Percentiles rank a stretch among this genome's conserved stretches.
Conservation (phyloP, 2,329 filamentous ascomycete genomes). For the Epichloe baconii region DNA sequence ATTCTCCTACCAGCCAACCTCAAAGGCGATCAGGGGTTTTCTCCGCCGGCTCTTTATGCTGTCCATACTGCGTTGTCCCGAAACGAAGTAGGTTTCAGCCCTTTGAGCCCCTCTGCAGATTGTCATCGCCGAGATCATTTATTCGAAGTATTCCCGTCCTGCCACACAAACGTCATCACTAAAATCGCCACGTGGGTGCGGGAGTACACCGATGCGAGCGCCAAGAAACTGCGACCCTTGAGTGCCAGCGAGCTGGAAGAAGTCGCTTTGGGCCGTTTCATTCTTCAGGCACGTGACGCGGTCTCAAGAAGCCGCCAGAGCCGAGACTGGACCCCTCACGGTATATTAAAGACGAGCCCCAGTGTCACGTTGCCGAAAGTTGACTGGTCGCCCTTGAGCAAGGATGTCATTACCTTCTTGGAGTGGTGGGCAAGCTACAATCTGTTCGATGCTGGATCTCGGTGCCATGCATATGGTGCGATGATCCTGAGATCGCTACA, state of each 20-base stretch:
- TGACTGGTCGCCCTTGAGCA: constrained; percentile 18
- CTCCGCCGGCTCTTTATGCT: constrained; percentile 47
- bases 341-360: constrained; percentile 25
- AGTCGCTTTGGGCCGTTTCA: constrained; percentile 28
- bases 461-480: constrained; percentile 48
- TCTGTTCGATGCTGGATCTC: constrained; percentile 37
- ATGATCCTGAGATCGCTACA: constrained; percentile 48
- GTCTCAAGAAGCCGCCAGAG: constrained; percentile 38
- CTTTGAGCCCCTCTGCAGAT: constrained; percentile 33
- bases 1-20: constrained; percentile 25
- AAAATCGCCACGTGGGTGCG: constrained; percentile 21
- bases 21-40: constrained; percentile 22
- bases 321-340: constrained; percentile 36
- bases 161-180: constrained; percentile 16
- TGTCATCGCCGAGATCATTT: constrained; percentile 37
- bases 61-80: constrained; percentile 52
- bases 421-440: constrained; percentile 51
- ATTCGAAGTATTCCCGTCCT: constrained; percentile 40
- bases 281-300: constrained; percentile 32
- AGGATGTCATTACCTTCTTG: constrained; percentile 52
- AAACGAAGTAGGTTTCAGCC: constrained; percentile 47
- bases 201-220: constrained; percentile 14
- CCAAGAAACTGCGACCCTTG: constrained; percentile 9
- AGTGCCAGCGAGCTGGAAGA: constrained; percentile 8
- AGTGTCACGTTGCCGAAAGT: constrained; percentile 11